phyloP scores from a whole-genome alignment of 768 basidiomycete genomes.

The Xerocomus spinulosus region DNA sequence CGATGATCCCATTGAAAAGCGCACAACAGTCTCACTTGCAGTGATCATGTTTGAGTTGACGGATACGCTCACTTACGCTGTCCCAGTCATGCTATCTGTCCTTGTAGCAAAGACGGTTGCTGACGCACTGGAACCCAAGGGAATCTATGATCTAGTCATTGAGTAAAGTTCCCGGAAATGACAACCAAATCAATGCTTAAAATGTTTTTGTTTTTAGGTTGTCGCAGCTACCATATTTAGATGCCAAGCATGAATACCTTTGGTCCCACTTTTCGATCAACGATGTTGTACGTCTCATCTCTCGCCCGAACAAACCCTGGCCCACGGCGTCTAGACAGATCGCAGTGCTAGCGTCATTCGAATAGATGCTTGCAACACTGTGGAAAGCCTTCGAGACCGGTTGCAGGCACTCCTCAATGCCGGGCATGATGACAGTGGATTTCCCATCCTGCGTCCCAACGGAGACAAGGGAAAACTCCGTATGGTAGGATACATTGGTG shows the following conservation, averaged over 20 bases:
- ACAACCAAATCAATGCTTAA: not conserved
- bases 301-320: not conserved
- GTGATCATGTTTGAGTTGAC: conserved; percentile 97
- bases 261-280: conserved; percentile 75
- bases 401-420: conserved; percentile 53
- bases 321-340: conserved; percentile 46
- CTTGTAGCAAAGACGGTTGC: conserved; percentile 51
- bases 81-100: conserved; percentile 84
- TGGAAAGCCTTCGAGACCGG: conserved; percentile 67
- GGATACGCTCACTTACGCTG: conserved; percentile 86
- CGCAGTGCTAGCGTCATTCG: conserved; percentile 66
- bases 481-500: conserved; percentile 87
- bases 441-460: conserved; percentile 72
- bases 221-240: conserved; percentile 86
- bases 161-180: conserved; percentile 43
- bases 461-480: conserved; percentile 43
- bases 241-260: conserved; percentile 83
- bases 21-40: conserved; percentile 88
- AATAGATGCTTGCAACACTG: conserved; percentile 71
- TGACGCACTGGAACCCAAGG: conserved; percentile 55
- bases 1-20: conserved; percentile 34
- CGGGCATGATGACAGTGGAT: conserved; percentile 75
- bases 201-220: conserved; percentile 38
- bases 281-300: conserved; percentile 62
- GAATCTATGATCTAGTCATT: conserved; percentile 96